These are phyloP conservation scores for Populus trichocarpa DNA, from an alignment of 441 rosid genomes.

Conservation along the genomic window DNA sequence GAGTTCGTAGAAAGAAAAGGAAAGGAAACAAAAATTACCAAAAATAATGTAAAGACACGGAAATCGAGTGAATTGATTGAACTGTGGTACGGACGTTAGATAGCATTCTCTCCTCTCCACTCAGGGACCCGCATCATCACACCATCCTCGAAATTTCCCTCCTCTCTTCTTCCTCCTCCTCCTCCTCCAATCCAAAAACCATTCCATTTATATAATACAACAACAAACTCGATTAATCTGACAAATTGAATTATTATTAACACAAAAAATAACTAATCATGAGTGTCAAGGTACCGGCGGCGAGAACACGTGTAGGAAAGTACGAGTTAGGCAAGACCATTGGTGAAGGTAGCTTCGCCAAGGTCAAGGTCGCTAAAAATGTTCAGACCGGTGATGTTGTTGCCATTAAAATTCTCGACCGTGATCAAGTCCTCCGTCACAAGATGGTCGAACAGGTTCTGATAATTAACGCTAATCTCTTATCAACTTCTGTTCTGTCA, in stretches of 20 bases:
- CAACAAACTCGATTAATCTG: not conserved
- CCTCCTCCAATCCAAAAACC: not conserved
- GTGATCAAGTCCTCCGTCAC: constrained; percentile 66
- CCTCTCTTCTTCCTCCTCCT: not conserved
- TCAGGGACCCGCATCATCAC: not conserved
- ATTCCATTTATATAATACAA: not conserved
- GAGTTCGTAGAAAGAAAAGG: not conserved
- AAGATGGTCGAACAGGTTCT: constrained; percentile 90
- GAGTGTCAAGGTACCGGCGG: constrained; percentile 34
- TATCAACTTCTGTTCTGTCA: not conserved
- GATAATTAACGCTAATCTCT: not conserved
- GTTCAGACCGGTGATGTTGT: constrained; percentile 52
- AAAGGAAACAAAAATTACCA: not conserved
- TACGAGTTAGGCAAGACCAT: constrained; percentile 80
- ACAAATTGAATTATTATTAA: no score
- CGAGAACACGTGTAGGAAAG: constrained; percentile 76
- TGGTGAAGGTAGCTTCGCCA: constrained; percentile 90
- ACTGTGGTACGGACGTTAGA: not conserved
- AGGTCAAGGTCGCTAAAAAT: constrained; percentile 80
- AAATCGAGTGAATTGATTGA: not conserved
- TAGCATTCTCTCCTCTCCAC: no score
- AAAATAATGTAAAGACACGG: not conserved
- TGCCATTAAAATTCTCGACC: constrained; percentile 85
- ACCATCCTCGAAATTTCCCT: not conserved
- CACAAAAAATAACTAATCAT: constrained; percentile 13